phyloP scores from a whole-genome alignment of 176 grass and related monocot species.

The Aegilops sharonensis region DNA sequence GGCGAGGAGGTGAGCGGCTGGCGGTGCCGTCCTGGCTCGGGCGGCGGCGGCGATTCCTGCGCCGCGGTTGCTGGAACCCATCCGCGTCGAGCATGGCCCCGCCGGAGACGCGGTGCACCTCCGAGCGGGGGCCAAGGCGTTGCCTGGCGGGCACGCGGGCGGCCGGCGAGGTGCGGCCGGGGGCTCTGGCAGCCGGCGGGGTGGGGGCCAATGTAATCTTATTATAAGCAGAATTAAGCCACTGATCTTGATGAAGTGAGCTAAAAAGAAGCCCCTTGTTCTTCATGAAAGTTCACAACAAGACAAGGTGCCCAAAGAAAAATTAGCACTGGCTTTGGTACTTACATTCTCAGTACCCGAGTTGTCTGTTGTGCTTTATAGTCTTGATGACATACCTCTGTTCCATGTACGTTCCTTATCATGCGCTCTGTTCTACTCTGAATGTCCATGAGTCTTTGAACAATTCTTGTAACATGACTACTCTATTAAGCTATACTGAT shows the following conservation, averaged over 20 bases:
- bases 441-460: slow-evolving; percentile 11
- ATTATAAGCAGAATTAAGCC: slow-evolving; percentile 85
- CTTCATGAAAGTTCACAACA: slow-evolving; percentile 60
- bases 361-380: slow-evolving; percentile 69
- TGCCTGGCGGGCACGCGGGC: too few relatives aligned
- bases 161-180: too few relatives aligned
- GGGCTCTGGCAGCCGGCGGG: too few relatives aligned
- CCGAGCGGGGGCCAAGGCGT: too few relatives aligned
- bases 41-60: too few relatives aligned
- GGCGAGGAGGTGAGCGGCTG: too few relatives aligned
- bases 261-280: slow-evolving; percentile 76
- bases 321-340: slow-evolving; percentile 57
- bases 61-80: too few relatives aligned
- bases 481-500: not conserved
- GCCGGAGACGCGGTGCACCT: too few relatives aligned
- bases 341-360: slow-evolving; percentile 60
- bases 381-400: slow-evolving; percentile 56
- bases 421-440: slow-evolving; percentile 8
- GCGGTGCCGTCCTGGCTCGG: too few relatives aligned
- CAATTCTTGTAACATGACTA: not conserved
- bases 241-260: slow-evolving; percentile 49
- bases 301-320: slow-evolving; percentile 49
- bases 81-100: too few relatives aligned
- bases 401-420: slow-evolving; percentile 79
- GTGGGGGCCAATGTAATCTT: slow-evolving; percentile 65